A percentile compares a stretch with the other conserved stretches of the same genome.
Evolutionary conservation across 2,329 filamentous ascomycete species (phyloP).

Genomic region (Trichoderma afroharzianum): DNA sequence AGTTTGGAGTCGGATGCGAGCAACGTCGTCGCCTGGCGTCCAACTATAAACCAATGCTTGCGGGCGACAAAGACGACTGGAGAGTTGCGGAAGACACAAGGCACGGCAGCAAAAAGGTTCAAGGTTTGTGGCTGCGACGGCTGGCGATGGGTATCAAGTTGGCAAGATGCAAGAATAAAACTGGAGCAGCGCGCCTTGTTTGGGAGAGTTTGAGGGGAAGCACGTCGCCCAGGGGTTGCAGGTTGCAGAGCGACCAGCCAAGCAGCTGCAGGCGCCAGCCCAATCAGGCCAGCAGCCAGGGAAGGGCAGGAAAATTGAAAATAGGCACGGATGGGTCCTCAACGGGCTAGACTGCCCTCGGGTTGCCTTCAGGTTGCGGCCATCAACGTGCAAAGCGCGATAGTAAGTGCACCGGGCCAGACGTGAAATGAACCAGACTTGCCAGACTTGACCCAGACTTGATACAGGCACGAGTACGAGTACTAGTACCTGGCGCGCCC

Average conservation of each 20-base stretch:
- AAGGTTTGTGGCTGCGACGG: slow-evolving; percentile 14
- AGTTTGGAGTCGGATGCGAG: not conserved
- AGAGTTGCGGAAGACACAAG: slow-evolving; percentile 5
- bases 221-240: slow-evolving; percentile 2
- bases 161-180: not conserved
- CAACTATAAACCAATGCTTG: not conserved
- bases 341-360: not conserved
- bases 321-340: not conserved
- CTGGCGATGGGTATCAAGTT: slow-evolving; percentile 11
- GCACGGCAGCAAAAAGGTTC: not conserved
- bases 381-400: not conserved
- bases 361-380: slow-evolving; percentile 12
- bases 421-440: not conserved
- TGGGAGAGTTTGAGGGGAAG: slow-evolving; percentile 8
- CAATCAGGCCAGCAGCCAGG: slow-evolving; percentile 1
- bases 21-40: not conserved
- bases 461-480: not conserved
- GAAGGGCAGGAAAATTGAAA: not conserved
- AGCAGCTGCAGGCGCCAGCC: not conserved
- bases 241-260: not conserved
- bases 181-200: slow-evolving; percentile 14
- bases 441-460: not conserved
- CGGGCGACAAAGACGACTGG: not conserved
- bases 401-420: too few species aligned
- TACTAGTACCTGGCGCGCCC: not conserved